Conservation (phyloP, 306 rosid genomes). For the Trichosanthes cucumerina region DNA sequence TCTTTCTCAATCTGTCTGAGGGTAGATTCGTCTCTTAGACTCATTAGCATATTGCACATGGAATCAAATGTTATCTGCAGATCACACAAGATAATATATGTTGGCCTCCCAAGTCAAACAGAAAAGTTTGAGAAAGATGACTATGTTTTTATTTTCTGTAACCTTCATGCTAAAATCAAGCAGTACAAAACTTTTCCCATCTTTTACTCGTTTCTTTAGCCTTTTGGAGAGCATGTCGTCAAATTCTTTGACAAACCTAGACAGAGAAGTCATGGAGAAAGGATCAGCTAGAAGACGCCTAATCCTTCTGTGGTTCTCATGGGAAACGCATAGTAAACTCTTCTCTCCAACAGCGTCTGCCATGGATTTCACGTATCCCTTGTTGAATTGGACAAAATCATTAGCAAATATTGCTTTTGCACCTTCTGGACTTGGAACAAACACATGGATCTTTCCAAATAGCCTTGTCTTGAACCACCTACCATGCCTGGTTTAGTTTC, state of each 20-base stretch:
- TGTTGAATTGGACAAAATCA: constrained; percentile 59
- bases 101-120: constrained; percentile 7
- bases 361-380: constrained; percentile 66
- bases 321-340: constrained; percentile 47
- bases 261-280: constrained; percentile 52
- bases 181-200: constrained; percentile 39
- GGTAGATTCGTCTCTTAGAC: constrained; percentile 41
- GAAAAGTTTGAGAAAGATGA: background rate
- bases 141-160: background rate
- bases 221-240: constrained; percentile 46
- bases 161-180: constrained; percentile 56
- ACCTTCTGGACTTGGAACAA: constrained; percentile 53
- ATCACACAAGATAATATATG: constrained; percentile 13
- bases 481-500: constrained; percentile 38
- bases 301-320: constrained; percentile 51
- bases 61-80: constrained; percentile 51
- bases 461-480: constrained; percentile 70
- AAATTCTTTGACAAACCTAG: constrained; percentile 35
- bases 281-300: constrained; percentile 60
- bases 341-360: constrained; percentile 53
- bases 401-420: constrained; percentile 45
- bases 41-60: constrained; percentile 61
- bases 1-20: constrained; percentile 42
- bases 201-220: constrained; percentile 31
- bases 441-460: constrained; percentile 57